Evolutionary conservation across 495 filamentous ascomycete genomes (phyloP), one percentile per base, ranked within the genome.

Genomic region (Penicillium paxilli): DNA sequence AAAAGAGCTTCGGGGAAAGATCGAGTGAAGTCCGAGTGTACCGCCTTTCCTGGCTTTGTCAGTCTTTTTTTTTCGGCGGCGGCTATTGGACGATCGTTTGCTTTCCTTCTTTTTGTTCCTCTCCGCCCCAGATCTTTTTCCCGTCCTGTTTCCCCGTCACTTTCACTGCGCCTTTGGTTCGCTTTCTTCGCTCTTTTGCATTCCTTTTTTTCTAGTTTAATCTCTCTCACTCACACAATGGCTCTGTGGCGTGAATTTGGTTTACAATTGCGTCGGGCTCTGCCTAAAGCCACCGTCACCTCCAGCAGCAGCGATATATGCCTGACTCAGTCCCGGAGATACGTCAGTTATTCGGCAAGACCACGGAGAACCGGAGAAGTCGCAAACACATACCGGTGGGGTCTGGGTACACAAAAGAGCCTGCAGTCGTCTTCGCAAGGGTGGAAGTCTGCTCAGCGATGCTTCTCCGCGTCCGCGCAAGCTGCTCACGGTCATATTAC

Each of bases 401-500:
- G 49, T n/a, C 20, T 32, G 23, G 30, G 51, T 9, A 16, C 49
- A 38, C 32, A 44, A 20, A 52, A 41, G 44, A 52, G 42, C 24
- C 40, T 58, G 14, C 62, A 51, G 17, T 45, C 48, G 20, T 41
- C 60, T 30, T 71, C 61, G 50, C 61, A 64, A 44, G 53, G 58
- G 41, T 60, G 65, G 53, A 59, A 64, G 23, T 52, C 53, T 40
- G 64, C 63, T 16, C 76, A 69, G 49, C 81, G 88, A 54, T 66
- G 65, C 51, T 92, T 98, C 69, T 88, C 89, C 37, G 80, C 76
- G 16, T 83, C 89, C 1, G 65, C 83, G 42, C 67, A 73, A 22
- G 68, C 69, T 16, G 73, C 66, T 30, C 93, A 98, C 67, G 91
- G 88, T 24, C 90, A 97, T 62, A 74, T 96, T 59, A 83, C 82